These are phyloP conservation scores for Acanthamoeba quina DNA, from an alignment of 208 protist genomes.

Conservation along the genomic window DNA sequence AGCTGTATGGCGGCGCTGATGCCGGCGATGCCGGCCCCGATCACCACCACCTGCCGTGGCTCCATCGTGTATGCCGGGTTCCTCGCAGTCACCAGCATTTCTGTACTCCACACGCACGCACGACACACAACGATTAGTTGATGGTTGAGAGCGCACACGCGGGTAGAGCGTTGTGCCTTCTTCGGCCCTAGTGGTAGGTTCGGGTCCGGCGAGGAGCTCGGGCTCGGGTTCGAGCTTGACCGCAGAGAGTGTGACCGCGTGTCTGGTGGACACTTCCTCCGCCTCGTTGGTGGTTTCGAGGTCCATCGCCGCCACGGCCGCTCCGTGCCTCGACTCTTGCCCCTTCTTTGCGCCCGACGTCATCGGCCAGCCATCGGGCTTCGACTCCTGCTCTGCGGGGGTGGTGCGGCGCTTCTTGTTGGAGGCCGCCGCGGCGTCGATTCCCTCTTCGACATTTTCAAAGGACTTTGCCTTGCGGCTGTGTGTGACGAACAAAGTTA, in stretches of 20 bases:
- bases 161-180: too few relatives aligned
- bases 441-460: background rate
- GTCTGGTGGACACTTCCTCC: too few relatives aligned
- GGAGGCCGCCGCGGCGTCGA: background rate
- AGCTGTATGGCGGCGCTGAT: constrained; percentile 65
- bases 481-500: background rate
- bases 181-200: too few relatives aligned
- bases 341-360: too few relatives aligned
- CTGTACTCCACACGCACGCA: background rate
- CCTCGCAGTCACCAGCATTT: background rate
- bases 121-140: too few relatives aligned
- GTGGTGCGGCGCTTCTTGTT: background rate
- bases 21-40: constrained; percentile 76
- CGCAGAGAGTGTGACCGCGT: background rate
- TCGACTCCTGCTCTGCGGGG: background rate
- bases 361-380: background rate
- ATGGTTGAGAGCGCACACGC: too few relatives aligned
- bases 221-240: background rate
- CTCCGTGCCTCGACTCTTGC: too few relatives aligned
- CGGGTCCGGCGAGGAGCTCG: background rate
- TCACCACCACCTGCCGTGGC: constrained; percentile 40
- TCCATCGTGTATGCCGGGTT: background rate
- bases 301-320: too few relatives aligned
- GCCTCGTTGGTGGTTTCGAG: too few relatives aligned
- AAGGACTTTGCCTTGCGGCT: background rate